Evolutionary conservation across 2,329 filamentous ascomycete genomes (phyloP), one percentile per base, ranked within the genome.

Genomic region (Curvularia spicifera): DNA sequence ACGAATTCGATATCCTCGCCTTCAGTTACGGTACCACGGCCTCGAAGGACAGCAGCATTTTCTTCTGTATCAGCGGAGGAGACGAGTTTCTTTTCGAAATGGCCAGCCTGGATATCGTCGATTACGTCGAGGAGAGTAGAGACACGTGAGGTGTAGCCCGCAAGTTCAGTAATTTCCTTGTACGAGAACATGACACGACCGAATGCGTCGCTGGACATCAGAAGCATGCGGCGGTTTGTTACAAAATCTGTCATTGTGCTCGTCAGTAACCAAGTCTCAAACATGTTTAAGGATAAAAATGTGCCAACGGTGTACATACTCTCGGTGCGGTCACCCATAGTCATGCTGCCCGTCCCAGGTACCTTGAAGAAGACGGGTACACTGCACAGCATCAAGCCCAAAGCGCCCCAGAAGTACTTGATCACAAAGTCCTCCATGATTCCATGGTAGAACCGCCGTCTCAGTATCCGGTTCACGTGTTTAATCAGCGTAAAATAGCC

Each of bases 361-460:
- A 97, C 85, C 77, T 94, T 94, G 82, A 99, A 91, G 77, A 99
- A 99, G 2, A 98, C 94, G 0, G 95, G 95, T 0, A 97, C 88
- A 76, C 92, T 96, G 82, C 95, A 99, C 9, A 99, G 87, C 63
- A 97, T 78, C 64, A 99, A 84, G 1, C 95, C 95, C 43, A 99
- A 78, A 2, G 95, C 94, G 40, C 95, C 95, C 95, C 95, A 99
- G 79, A 98, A 95, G 76, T 99, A 99, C 78, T 99, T 99, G 78
- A 99, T 97, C 57, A 98, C 92, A 78, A 97, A 99, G 77, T 99
- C 95, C 76, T 99, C 95, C 94, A 98, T 97, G 71, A 99, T 89
- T n/a, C 93, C 94, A 76, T 99, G 94, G 77, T 98, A 98, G 76
- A 99, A 91, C 48, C 95, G 87, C 61, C 91, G 85, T 39, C 93